Conservation (phyloP, 2,329 filamentous ascomycete species). For the Cordyceps javanica region DNA sequence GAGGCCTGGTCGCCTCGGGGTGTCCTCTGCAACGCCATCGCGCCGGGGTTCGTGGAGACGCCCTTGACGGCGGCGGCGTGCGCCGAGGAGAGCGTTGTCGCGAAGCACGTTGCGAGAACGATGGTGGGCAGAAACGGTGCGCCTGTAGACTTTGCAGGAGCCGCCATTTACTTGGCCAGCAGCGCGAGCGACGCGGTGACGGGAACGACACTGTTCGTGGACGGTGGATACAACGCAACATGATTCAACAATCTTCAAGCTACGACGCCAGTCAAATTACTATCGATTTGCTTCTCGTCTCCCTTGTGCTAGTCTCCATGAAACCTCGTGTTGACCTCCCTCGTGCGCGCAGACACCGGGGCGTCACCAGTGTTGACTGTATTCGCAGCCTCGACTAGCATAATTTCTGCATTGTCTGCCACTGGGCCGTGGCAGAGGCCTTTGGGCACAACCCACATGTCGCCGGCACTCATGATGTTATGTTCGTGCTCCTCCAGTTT, state of each 20-base stretch:
- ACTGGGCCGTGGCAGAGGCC: slow-evolving; percentile 32
- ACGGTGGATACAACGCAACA: slow-evolving; percentile 28
- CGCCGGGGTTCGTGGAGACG: slow-evolving; percentile 26
- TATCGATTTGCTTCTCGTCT: neutral
- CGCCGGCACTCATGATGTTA: slow-evolving; percentile 24
- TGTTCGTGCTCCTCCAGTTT: slow-evolving; percentile 26
- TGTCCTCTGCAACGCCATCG: slow-evolving; percentile 28
- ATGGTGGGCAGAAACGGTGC: slow-evolving; percentile 27
- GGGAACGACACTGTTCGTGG: slow-evolving; percentile 29
- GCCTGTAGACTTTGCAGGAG: slow-evolving; percentile 26
- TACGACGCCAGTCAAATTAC: neutral
- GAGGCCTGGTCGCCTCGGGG: slow-evolving; percentile 29
- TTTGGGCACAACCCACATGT: slow-evolving; percentile 30
- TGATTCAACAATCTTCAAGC: slow-evolving; percentile 1
- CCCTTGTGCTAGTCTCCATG: neutral
- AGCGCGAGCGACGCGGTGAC: slow-evolving; percentile 26
- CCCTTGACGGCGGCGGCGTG: slow-evolving; percentile 21
- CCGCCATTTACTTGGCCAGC: slow-evolving; percentile 25
- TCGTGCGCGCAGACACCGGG: slow-evolving; percentile 19
- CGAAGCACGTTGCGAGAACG: slow-evolving; percentile 22
- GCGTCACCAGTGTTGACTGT: slow-evolving; percentile 26
- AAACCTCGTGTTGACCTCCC: neutral
- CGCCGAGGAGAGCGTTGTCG: slow-evolving; percentile 16
- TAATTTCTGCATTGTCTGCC: slow-evolving; percentile 28
- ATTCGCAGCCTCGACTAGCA: slow-evolving; percentile 32